Base-by-base conservation (phyloP, 2,329 filamentous ascomycete genomes). In the Fusarium sp. region DNA sequence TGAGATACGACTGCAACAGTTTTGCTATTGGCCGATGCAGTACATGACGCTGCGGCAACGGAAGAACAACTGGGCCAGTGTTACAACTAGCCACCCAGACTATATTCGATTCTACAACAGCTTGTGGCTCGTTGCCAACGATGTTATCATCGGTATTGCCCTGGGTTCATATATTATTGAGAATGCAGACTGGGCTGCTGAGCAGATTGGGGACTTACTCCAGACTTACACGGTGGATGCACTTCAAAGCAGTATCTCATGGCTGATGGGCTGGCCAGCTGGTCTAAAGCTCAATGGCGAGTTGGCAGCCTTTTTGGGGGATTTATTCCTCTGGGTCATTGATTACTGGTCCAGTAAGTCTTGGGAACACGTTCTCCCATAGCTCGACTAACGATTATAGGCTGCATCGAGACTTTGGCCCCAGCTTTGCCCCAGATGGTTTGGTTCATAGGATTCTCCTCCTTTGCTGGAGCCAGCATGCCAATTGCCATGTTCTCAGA, bases 51-150 rank as follows among this genome's bases (percentile, higher is more conserved):
- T 99, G 46, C 91, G 94, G n/a, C 90, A 93, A 76, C 87, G 94
- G 38, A 97, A 97, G 77, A 90, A 91, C 67, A 93, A 97, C 73
- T 98, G 96, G 95, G 93, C 94, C 61, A 98, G 95, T 77, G 92
- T 98, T 57, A 98, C 94, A 1, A 96, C 92, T 47, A 97, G 92
- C 74, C 95, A 99, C 79, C 93, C 95, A 1, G 96, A 99, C 79
- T 99, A 99, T 78, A 99, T 99, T 71, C 92, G 96, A 18, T 99
- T 99, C 80, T 99, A 98, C 82, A 99, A 99, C 79, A 98, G 94
- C 75, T 84, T 99, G 7, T 99, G 96, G 96, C 91, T 99, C 11
- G 96, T 99, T 23, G 94, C 94, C 29, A 99, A 99, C 81, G 96
- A 99, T 81, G 92, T 99, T 46, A 99, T 99, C 69, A 98, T 99